Evolutionary conservation across 345 rosid species (phyloP), one percentile per base, ranked within the genome.

Genomic region (Draba incana): DNA sequence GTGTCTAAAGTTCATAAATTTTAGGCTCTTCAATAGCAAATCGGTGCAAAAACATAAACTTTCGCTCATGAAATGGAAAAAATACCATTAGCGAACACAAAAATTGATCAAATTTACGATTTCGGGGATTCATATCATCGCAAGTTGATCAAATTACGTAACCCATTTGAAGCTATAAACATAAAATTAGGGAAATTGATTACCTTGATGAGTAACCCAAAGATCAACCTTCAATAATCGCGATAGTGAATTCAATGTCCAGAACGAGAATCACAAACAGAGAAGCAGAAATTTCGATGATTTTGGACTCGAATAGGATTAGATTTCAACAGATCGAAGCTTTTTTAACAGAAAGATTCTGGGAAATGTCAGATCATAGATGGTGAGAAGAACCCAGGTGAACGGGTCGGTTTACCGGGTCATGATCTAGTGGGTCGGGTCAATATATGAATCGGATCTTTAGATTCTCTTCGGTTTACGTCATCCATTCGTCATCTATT

Each of bases 331-430:
- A 35, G 57, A 72, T 47, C 70, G 6, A 35, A 12, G 11, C 31
- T 28, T 14, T 6, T 8, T 16, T 39, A 43, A 54, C 68, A 54
- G 62, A 38, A 13, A 42, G n/a, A 42, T 5, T 23, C 37, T 39
- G 23, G 37, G 44, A 44, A 44, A 3, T 16, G 10, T 4, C 10
- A 3, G 4, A 23, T 8, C 52, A 31, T 30, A 11, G 33, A 53
- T 43, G 56, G 53, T 23, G 23, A 42, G 44, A 51, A 47, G 48
- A 38, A 44, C 20, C 37, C 4, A 61, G 23, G 33, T n/a, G 54
- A 55, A 39, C 71, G 53, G 70, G 70, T 64, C 64, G 47, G 70
- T 56, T 39, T 48, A 38, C 52, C 76, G 70, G 75, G 64, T 71
- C 57, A 5, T 52, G 54, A 62, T 61, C 2, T 14, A 7, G 64